Conservation (phyloP, 1,139 yeast genomes). For the Hansenula lynferdii region DNA sequence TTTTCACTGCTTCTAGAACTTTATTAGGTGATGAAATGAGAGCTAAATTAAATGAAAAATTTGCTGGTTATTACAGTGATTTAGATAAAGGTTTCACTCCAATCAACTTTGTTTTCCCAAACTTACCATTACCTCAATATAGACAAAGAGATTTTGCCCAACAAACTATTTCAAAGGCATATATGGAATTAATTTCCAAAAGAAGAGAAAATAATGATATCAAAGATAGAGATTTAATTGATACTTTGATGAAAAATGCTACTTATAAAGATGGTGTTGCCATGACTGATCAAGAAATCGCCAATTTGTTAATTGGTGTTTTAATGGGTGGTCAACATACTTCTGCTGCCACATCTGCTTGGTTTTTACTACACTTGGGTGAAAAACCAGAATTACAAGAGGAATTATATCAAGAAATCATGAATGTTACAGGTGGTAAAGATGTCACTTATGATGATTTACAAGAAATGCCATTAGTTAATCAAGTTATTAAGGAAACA, state of each 20-base stretch:
- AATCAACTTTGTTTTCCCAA: constrained; percentile 89
- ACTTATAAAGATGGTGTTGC: constrained; percentile 89
- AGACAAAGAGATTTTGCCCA: constrained; percentile 86
- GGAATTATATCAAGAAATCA: constrained; percentile 70
- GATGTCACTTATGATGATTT: constrained; percentile 78
- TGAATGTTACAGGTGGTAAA: constrained; percentile 47
- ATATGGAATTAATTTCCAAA: constrained; percentile 67
- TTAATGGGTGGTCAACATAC: constrained; percentile 99
- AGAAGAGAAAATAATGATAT: constrained; percentile 76
- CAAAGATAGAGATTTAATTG: constrained; percentile 84
- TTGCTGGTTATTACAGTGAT: constrained; percentile 84
- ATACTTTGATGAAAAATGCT: constrained; percentile 74
- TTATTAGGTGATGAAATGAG: constrained; percentile 91
- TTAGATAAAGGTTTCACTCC: constrained; percentile 97
- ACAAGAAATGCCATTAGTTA: constrained; percentile 75
- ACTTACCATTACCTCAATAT: constrained; percentile 86
- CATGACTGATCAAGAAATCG: constrained; percentile 95
- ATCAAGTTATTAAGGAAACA: constrained; percentile 85
- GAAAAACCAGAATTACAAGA: constrained; percentile 82
- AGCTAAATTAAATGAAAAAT: constrained; percentile 71
- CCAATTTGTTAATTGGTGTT: constrained; percentile 89
- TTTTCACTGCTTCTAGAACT: constrained; percentile 92
- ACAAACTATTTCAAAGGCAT: constrained; percentile 69
- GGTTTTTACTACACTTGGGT: constrained; percentile 90
- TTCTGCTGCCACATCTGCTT: constrained; percentile 91